Base-by-base conservation (phyloP, 2,329 filamentous ascomycete species). In the Xylariales sp. region DNA sequence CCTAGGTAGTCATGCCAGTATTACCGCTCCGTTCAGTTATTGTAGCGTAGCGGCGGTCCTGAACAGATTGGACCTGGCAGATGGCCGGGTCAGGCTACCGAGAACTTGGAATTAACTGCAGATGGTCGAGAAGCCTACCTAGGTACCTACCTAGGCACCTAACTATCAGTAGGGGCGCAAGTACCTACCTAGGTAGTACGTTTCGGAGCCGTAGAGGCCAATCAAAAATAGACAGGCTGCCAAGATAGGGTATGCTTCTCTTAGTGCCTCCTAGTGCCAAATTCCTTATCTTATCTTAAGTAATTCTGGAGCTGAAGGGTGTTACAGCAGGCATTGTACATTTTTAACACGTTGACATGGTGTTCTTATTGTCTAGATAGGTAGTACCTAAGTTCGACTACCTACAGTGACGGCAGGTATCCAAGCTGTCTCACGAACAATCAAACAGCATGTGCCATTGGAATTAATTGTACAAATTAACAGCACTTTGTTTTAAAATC, bases 331-430 rank as follows among this genome's bases (percentile, higher is more conserved):
- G 56, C 62, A 68, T 72, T 73, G 62, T 74, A 73, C 67, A 67
- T 61, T 60, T 69, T 69, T 69, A 69, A 74, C 75, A 76, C 75
- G 74, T 74, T 67, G 62, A 74, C 74, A 74, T 72, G 71, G 69
- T 71, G 69, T 65, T 68, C 65, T 67, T 23, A 30, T 23, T 23
- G 23, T 23, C 23, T 23, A 23, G 23, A 23, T 23, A 23, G n/a
- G n/a, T n/a, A n/a, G n/a, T 23, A 23, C 23, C 23, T 23, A 23
- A 23, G 23, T 23, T 23, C 23, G 36, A 63, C 70, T 64, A 60
- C 34, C 54, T 30, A 68, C 39, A 41, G 39, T 41, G 61, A 50
- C 6, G 8, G 53, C 50, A 30, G 41, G 2, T 32, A 58, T 43
- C 18, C 49, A 28, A 43, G 34, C 28, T n/a, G 8, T 30, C 55